Evolutionary conservation across 2,329 filamentous ascomycete genomes (phyloP), one percentile per base, ranked within the genome.

Genomic region (Bipolaris bicolor): DNA sequence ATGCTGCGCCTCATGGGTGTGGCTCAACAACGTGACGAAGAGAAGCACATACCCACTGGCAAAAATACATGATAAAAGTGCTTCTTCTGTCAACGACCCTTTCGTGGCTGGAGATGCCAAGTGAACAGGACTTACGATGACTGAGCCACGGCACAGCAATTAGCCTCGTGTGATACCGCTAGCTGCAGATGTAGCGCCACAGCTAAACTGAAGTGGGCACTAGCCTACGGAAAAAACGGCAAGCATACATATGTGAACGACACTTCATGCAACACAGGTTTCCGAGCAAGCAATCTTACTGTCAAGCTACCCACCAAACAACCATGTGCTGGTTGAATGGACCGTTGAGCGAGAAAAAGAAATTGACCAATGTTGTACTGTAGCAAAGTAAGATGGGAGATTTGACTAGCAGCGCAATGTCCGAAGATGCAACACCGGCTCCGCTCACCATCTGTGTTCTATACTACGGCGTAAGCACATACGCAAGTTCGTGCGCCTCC

Each of bases 401-500:
- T 10, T 33, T 24, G 20, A 9, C n/a, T 29, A 33, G 36, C 31
- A 36, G 13, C 16, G 13, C 15, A 45, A 20, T n/a, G 34, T 15
- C 33, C 36, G 33, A 31, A 10, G 26, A 18, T 10, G 31, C 47
- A 39, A 16, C 2, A 16, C 18, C 20, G 2, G 26, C 18, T 3
- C 2, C 6, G 24, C 24, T 10, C 5, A n/a, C 20, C 22, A 33
- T n/a, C 15, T 39, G 6, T 31, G 18, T 44, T 37, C 26, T 29
- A 29, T 29, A 29, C 26, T 34, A 15, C 18, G 33, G 18, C 20
- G 5, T 46, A 43, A 29, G 24, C 11, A 45, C 41, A 18, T n/a
- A 57, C 9, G 36, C 41, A 47, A 56, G 55, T 60, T 60, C 59
- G 62, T 63, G 58, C 65, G 56, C 63, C 57, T 59, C 60, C 40